phyloP scores from a whole-genome alignment of 441 rosid species.

The Mallotus repandus region DNA sequence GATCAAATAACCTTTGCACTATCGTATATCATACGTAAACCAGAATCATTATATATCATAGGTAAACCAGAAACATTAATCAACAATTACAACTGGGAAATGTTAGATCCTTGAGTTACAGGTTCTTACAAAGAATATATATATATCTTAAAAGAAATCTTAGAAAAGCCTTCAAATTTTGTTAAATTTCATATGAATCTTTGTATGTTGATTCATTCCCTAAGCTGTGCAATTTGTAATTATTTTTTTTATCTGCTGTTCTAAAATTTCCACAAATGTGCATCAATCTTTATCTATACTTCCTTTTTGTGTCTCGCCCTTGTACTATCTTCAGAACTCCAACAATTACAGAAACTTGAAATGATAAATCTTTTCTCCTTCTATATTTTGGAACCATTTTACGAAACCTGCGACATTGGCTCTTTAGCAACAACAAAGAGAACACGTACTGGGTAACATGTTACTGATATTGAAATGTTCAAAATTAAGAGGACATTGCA shows the following conservation, averaged over 20 bases:
- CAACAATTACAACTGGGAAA: neutral
- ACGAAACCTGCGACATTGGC: slow-evolving; percentile 32
- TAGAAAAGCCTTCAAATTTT: neutral
- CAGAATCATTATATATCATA: neutral
- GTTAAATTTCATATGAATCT: neutral
- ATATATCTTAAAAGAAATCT: too few species aligned
- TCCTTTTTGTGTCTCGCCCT: neutral
- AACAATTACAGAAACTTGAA: neutral
- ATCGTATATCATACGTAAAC: neutral
- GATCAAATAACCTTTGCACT: neutral
- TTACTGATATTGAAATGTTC: neutral
- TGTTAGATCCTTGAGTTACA: neutral
- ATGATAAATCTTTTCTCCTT: neutral
- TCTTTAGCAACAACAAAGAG: slow-evolving; percentile 3
- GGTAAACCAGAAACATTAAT: neutral
- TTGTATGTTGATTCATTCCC: neutral
- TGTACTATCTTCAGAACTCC: neutral
- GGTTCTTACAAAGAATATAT: neutral
- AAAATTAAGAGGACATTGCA: neutral
- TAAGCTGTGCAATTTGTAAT: neutral
- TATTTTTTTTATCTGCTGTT: neutral
- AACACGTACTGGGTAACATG: neutral
- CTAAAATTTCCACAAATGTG: neutral
- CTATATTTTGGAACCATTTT: slow-evolving; percentile 11
- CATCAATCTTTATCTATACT: neutral